These are phyloP conservation scores for Ophiocordyceps camponoti-leonardi DNA, from an alignment of 2,329 filamentous ascomycete species.

Conservation along the genomic window DNA sequence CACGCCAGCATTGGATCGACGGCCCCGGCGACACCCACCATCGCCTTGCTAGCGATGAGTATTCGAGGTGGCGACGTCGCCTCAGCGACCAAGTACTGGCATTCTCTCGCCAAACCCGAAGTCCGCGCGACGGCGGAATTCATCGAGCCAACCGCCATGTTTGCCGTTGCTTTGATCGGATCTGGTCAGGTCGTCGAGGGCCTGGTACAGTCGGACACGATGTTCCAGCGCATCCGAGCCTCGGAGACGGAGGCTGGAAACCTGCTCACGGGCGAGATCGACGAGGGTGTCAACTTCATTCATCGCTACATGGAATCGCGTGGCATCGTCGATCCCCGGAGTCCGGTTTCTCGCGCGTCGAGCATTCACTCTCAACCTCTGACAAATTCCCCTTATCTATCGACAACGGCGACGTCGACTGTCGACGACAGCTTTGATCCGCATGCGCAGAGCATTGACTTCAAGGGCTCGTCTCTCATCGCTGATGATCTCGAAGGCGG, in stretches of 20 bases:
- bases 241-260: constrained; percentile 29
- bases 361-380: constrained; percentile 25
- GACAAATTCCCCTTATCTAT: constrained; percentile 30
- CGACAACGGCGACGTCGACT: constrained; percentile 38
- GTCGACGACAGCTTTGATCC: constrained; percentile 80
- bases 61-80: constrained; percentile 67
- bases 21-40: constrained; percentile 43
- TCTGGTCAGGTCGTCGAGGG: constrained; percentile 74
- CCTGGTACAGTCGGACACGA: constrained; percentile 59
- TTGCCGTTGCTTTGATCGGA: constrained; percentile 70
- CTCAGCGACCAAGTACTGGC: constrained; percentile 67
- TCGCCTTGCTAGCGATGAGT: constrained; percentile 74
- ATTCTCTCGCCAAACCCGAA: constrained; percentile 46
- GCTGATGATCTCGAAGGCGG: constrained; percentile 76
- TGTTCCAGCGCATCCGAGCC: constrained; percentile 71
- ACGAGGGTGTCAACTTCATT: constrained; percentile 65
- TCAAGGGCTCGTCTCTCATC: constrained; percentile 82
- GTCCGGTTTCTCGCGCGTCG: constrained; percentile 27
- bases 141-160: constrained; percentile 84
- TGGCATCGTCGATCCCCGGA: constrained; percentile 37
- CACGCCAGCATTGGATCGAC: constrained; percentile 40
- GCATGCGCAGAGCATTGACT: constrained; percentile 78
- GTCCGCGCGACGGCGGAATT: constrained; percentile 44
- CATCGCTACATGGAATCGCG: constrained; percentile 39
- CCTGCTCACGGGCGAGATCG: constrained; percentile 61